phyloP scores from a whole-genome alignment of 345 rosid species.

The Populus alba region DNA sequence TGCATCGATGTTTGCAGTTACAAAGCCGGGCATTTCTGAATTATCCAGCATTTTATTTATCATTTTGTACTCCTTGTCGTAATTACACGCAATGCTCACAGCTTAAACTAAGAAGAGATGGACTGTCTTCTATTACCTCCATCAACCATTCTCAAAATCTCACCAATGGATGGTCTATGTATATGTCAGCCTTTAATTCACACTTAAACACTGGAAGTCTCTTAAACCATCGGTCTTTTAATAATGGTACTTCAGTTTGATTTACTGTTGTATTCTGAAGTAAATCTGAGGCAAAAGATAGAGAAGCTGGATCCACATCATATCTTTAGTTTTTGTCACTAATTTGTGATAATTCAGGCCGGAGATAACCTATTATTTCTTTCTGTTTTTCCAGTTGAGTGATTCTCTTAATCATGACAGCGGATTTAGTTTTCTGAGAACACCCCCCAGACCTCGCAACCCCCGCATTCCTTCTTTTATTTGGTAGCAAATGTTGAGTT shows the following conservation, averaged over 20 bases:
- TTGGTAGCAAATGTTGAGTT: constrained; percentile 7
- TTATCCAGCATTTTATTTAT: constrained; percentile 21
- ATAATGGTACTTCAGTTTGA: constrained; percentile 1
- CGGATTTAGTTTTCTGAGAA: neutral
- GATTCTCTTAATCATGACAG: neutral
- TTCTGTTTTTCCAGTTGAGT: neutral
- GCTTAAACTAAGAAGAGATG: constrained; percentile 26
- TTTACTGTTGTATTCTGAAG: neutral
- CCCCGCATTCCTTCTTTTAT: neutral
- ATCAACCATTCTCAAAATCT: constrained; percentile 3
- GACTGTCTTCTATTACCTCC: constrained; percentile 17
- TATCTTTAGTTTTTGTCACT: neutral
- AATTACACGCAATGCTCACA: constrained; percentile 27
- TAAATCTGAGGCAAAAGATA: neutral
- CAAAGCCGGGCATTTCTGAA: constrained; percentile 37
- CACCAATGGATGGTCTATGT: neutral
- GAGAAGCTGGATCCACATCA: neutral
- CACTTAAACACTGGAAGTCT: constrained; percentile 24
- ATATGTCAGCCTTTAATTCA: constrained; percentile 17
- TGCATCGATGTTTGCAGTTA: constrained; percentile 29
- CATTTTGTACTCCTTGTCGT: constrained; percentile 19
- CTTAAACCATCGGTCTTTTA: constrained; percentile 23
- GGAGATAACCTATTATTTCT: neutral
- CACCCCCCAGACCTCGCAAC: too few species aligned
- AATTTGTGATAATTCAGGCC: neutral